A percentile compares a stretch with the other conserved stretches of the same genome.
phyloP scores from a whole-genome alignment of 805 yeast species.

The Scheffersomyces coipomensis region DNA sequence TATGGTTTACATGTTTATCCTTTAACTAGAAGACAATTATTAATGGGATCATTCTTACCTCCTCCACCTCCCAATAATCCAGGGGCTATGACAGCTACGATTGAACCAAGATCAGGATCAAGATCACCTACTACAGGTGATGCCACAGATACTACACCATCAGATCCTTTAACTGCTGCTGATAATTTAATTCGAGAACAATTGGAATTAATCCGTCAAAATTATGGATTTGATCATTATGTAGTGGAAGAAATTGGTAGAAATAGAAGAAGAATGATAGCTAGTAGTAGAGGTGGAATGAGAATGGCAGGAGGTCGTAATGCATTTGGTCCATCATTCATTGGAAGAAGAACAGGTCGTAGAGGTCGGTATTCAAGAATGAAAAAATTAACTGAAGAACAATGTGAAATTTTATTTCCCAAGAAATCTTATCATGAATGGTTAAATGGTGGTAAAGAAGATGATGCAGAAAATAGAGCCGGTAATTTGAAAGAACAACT shows the following conservation, averaged over 20 bases:
- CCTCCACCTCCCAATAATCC: background rate
- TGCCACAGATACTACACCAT: background rate
- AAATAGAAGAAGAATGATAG: conserved; percentile 16
- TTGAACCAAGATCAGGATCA: background rate
- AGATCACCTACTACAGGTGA: background rate
- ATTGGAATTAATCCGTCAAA: conserved; percentile 30
- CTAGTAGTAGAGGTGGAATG: background rate
- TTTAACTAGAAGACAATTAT: conserved; percentile 22
- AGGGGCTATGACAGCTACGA: conserved; percentile 1
- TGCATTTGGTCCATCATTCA: conserved; percentile 6
- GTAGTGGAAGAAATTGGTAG: conserved; percentile 22
- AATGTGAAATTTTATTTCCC: conserved; percentile 64
- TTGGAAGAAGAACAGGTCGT: conserved; percentile 35
- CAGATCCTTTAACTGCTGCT: background rate
- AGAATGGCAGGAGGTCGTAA: background rate
- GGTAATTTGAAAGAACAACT: conserved; percentile 37
- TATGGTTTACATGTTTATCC: conserved; percentile 53
- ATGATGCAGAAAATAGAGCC: conserved; percentile 43
- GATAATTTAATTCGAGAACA: conserved; percentile 32
- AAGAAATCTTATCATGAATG: conserved; percentile 55
- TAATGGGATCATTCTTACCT: conserved; percentile 8
- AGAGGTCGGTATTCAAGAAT: conserved; percentile 42
- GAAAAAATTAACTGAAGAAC: conserved; percentile 51
- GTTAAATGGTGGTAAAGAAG: conserved; percentile 60
- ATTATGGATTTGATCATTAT: conserved; percentile 30